phyloP scores from a whole-genome alignment of 1,284 basidiomycete genomes.

The Chalciporus piperatoides region DNA sequence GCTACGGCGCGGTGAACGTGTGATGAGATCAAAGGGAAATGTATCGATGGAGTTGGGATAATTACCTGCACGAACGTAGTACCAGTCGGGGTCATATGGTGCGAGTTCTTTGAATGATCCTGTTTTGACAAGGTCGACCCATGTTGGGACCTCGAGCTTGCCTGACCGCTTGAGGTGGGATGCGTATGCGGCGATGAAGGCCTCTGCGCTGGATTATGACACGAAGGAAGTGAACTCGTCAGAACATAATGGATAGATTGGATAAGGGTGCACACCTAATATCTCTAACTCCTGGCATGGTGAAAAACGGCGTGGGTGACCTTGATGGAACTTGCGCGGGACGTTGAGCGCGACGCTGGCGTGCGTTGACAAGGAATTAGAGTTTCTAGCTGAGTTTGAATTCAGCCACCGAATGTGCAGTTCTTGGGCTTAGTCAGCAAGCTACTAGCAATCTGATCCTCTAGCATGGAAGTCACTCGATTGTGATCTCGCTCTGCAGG shows the following conservation, averaged over 20 bases:
- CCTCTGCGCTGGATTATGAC: slow-evolving; percentile 63
- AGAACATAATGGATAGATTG: neutral
- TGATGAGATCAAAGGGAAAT: slow-evolving; percentile 1
- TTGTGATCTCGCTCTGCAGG: no score
- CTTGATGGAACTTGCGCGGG: slow-evolving; percentile 45
- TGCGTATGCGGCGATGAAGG: slow-evolving; percentile 89
- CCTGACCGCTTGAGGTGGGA: slow-evolving; percentile 95
- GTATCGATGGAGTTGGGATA: slow-evolving; percentile 25
- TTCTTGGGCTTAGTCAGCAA: slow-evolving; percentile 37
- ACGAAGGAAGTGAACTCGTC: neutral
- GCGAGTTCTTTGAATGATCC: slow-evolving; percentile 98
- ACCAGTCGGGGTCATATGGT: slow-evolving; percentile 99
- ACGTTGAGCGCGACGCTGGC: slow-evolving; percentile 42
- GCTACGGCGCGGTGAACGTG: slow-evolving; percentile 46
- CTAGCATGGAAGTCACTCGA: no score
- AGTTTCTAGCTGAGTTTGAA: slow-evolving; percentile 36
- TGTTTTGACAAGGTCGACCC: slow-evolving; percentile 99
- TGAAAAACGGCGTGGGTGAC: slow-evolving; percentile 38
- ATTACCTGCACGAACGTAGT: slow-evolving; percentile 93
- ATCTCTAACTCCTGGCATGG: slow-evolving; percentile 92
- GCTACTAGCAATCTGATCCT: no score
- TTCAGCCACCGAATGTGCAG: slow-evolving; percentile 45
- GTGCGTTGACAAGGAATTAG: slow-evolving; percentile 36
- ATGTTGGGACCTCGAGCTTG: slow-evolving; percentile 97
- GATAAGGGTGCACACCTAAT: slow-evolving; percentile 61